Percentiles rank a stretch among this genome's conserved stretches.
Conservation (phyloP, 2,329 filamentous ascomycete genomes). For the Aureobasidium pullulans region DNA sequence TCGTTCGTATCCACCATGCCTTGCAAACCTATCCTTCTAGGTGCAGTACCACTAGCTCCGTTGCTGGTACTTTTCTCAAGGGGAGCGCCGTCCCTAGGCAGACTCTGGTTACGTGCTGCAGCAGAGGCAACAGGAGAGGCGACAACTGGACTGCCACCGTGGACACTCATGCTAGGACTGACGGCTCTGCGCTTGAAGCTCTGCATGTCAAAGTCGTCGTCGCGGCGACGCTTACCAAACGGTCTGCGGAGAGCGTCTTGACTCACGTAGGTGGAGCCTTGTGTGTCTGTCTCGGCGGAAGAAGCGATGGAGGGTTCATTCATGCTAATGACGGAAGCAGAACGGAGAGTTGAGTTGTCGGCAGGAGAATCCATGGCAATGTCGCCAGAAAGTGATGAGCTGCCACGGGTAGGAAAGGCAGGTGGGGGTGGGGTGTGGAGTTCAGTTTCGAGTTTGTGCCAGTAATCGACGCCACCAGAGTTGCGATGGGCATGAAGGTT, state of each 20-base stretch:
- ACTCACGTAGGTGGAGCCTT: conserved; percentile 21
- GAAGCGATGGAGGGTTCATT: neutral
- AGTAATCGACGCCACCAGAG: conserved; percentile 65
- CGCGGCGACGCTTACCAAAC: conserved; percentile 65
- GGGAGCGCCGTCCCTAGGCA: conserved; percentile 40
- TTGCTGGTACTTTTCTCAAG: conserved; percentile 15
- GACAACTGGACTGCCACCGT: conserved; percentile 73
- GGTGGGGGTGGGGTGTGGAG: conserved; percentile 58
- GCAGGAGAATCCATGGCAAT: conserved; percentile 63
- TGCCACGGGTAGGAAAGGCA: conserved; percentile 35
- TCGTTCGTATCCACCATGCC: conserved; percentile 96
- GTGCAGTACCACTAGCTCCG: conserved; percentile 8
- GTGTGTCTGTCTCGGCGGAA: neutral
- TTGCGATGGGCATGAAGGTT: conserved; percentile 67
- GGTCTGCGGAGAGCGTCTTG: conserved; percentile 20
- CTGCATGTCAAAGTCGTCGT: conserved; percentile 82
- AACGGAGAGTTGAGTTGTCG: neutral
- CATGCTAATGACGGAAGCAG: conserved; percentile 12
- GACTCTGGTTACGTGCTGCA: conserved; percentile 39
- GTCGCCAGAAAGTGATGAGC: conserved; percentile 51
- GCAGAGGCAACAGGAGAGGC: conserved; percentile 56
- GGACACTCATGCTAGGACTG: conserved; percentile 81
- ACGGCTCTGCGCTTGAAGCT: conserved; percentile 89
- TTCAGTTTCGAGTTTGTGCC: conserved; percentile 70
- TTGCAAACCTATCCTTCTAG: conserved; percentile 63